These are phyloP conservation scores for Cryptosporidium sp. DNA, from an alignment of 169 alveolate genomes.

Conservation along the genomic window DNA sequence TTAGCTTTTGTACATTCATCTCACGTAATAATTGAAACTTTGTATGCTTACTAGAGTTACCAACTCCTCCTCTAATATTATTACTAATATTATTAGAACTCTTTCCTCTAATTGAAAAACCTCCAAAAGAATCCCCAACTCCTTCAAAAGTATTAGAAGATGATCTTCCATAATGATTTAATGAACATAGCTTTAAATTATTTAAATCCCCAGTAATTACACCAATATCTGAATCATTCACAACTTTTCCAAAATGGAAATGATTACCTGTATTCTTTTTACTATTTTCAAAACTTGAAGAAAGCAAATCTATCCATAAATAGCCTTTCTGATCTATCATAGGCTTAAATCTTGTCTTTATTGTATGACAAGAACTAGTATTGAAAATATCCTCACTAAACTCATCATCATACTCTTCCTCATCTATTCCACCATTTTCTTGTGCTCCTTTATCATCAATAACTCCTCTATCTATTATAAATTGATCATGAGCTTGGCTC, in stretches of 20 bases:
- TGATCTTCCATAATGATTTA: background rate
- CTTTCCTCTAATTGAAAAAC: background rate
- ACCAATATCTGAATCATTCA: slow-evolving; percentile 7
- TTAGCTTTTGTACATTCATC: slow-evolving; percentile 34
- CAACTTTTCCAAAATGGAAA: background rate
- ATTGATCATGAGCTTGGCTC: background rate
- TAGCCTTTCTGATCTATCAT: slow-evolving; percentile 43
- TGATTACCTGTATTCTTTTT: background rate
- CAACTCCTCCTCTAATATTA: slow-evolving; percentile 2
- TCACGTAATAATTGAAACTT: slow-evolving; percentile 34
- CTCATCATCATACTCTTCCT: slow-evolving; percentile 54
- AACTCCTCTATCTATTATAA: background rate
- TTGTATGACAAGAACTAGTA: background rate
- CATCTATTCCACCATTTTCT: background rate
- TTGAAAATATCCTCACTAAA: slow-evolving; percentile 21
- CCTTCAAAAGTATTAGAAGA: background rate
- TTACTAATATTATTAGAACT: background rate
- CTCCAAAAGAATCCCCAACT: background rate
- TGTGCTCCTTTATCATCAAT: slow-evolving; percentile 3
- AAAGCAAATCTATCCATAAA: slow-evolving; percentile 25
- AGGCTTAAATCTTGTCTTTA: background rate
- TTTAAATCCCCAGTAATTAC: slow-evolving; percentile 15
- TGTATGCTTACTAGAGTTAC: slow-evolving; percentile 13
- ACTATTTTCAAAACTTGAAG: background rate
- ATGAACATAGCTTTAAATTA: background rate